These are phyloP conservation scores for Tolypocladium guangdongense DNA, from an alignment of 2,329 filamentous ascomycete species.

Conservation along the genomic window DNA sequence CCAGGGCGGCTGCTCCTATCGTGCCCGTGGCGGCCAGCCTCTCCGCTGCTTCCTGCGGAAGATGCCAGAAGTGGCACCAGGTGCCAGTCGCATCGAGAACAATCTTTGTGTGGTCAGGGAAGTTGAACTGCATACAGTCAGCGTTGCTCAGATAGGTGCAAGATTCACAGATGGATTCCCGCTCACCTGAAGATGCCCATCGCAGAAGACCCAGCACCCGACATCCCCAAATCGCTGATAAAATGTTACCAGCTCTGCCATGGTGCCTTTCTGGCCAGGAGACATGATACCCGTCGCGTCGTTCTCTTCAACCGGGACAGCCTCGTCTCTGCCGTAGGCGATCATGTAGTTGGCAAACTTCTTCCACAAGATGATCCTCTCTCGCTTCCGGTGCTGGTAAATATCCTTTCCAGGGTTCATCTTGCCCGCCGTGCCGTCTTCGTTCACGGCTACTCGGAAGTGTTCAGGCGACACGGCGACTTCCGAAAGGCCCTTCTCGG, in stretches of 20 bases:
- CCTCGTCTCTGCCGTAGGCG: conserved; percentile 62
- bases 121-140: conserved; percentile 59
- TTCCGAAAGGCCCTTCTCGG: conserved; percentile 49
- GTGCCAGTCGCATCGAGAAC: conserved; percentile 65
- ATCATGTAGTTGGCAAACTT: conserved; percentile 69
- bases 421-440: conserved; percentile 50
- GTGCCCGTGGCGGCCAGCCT: conserved; percentile 53
- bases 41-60: conserved; percentile 58
- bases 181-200: conserved; percentile 63
- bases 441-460: conserved; percentile 43
- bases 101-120: conserved; percentile 79
- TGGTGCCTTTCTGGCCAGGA: conserved; percentile 23
- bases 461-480: conserved; percentile 54
- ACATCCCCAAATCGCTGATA: conserved; percentile 75
- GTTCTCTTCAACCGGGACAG: conserved; percentile 35
- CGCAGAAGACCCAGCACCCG: conserved; percentile 70
- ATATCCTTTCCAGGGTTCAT: conserved; percentile 52
- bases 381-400: conserved; percentile 54
- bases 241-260: conserved; percentile 58
- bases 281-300: conserved; percentile 27
- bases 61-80: conserved; percentile 68
- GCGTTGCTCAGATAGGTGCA: background rate
- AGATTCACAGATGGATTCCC: background rate
- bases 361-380: conserved; percentile 58
- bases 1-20: conserved; percentile 59